Conservation (phyloP, 495 filamentous ascomycete species). For the Parmelia sp. region DNA sequence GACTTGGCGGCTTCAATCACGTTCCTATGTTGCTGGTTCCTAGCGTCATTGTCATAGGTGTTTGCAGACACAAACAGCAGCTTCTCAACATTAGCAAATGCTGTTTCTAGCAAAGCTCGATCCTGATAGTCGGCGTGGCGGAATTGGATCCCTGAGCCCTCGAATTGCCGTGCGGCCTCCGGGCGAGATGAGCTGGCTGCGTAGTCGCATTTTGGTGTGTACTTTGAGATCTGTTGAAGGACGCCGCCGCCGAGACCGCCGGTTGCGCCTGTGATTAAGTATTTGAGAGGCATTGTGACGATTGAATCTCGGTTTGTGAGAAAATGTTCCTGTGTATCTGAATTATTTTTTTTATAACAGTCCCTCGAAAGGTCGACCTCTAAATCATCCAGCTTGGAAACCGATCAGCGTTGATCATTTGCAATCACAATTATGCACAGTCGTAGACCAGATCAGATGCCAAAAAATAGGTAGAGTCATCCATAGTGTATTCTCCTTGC, state of each 20-base stretch:
- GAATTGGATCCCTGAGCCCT: background rate
- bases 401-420: background rate
- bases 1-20: constrained; percentile 1
- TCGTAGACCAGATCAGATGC: background rate
- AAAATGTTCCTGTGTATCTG: background rate
- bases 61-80: background rate
- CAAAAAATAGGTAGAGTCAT: background rate
- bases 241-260: constrained; percentile 2
- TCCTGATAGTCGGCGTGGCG: background rate
- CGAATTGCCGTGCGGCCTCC: background rate
- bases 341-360: background rate
- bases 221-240: background rate
- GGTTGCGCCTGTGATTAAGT: background rate
- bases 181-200: constrained; percentile 4
- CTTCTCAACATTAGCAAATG: background rate
- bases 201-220: background rate
- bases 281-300: background rate
- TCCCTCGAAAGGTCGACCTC: background rate
- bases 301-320: background rate
- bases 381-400: background rate
- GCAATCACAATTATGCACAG: background rate
- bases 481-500: too few relatives aligned
- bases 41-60: background rate
- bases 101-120: background rate
- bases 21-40: constrained; percentile 5